Base-by-base conservation (phyloP, 768 basidiomycete genomes). In the Boletus rubroflammeus region DNA sequence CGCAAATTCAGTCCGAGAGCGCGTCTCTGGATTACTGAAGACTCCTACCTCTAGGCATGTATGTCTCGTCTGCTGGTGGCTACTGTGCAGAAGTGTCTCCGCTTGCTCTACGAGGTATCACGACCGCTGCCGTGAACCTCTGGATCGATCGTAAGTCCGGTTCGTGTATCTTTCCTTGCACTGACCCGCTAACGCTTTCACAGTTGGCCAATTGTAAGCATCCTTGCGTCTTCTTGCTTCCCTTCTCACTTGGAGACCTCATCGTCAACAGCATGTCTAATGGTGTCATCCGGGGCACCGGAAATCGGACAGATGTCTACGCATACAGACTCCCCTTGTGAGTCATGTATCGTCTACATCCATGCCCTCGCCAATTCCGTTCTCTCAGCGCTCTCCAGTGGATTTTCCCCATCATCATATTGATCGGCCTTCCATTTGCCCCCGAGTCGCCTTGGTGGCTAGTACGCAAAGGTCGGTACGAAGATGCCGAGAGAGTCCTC, bases 381-480 rank as follows among this genome's bases (percentile, higher is more conserved):
- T 15, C 31, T 47, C 19, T 14, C 39, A 67, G 66, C 35, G 67
- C 64, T 9, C 50, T 72, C 14, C 71, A 72, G 36, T 72, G 69
- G 66, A 66, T 72, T 38, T 71, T 70, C 54, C 71, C 69, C 0
- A 28, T 65, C 39, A 60, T 71, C 4, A 62, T 72, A 42, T 50
- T 72, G 43, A 46, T 62, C 5, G 71, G 71, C 15, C 61, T 72
- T 32, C 58, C 61, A 0, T 68, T 71, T 29, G 68, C 68, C 3
- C 69, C 71, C 0, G 71, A 72, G 49, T 63, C 61, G 0, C 71
- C 69, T 0, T 72, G 70, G 70, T 72, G 70, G 70, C 60, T 72
- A 7, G 71, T 72, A 2, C 67, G 71, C 6, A 61, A 63, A 35
- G 69, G 69, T 40, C 54, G 62, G 10, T 3, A 62, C 3, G 66